These are phyloP conservation scores for Clonostachys chloroleuca DNA, from an alignment of 2,329 filamentous ascomycete species.

Conservation along the genomic window DNA sequence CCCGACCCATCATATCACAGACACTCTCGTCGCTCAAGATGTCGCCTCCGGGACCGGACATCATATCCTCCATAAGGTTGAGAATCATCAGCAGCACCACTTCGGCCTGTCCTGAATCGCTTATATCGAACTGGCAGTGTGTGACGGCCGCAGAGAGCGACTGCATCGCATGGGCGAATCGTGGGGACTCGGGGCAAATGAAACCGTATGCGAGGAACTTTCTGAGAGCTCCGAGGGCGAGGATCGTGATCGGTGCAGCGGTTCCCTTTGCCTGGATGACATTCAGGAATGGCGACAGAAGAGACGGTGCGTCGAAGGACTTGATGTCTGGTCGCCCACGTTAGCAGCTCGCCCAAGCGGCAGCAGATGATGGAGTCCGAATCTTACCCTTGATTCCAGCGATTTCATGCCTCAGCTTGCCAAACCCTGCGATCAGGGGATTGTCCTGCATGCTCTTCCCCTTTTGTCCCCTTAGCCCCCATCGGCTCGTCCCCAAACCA, in stretches of 20 bases:
- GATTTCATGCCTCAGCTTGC: conserved; percentile 81
- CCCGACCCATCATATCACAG: conserved; percentile 99
- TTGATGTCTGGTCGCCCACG: conserved; percentile 63
- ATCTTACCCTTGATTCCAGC: conserved; percentile 72
- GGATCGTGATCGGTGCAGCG: conserved; percentile 90
- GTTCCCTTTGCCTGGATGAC: conserved; percentile 96
- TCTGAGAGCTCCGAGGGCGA: conserved; percentile 87
- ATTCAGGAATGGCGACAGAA: conserved; percentile 91
- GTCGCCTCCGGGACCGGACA: conserved; percentile 87
- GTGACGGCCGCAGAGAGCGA: conserved; percentile 91
- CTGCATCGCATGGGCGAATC: conserved; percentile 89
- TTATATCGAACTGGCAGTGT: conserved; percentile 95
- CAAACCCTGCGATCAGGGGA: conserved; percentile 91
- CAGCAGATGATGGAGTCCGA: not conserved
- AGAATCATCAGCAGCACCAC: conserved; percentile 92
- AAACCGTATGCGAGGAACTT: conserved; percentile 97
- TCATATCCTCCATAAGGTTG: conserved; percentile 97
- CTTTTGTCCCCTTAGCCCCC: conserved; percentile 91
- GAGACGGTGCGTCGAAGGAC: conserved; percentile 80
- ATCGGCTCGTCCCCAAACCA: conserved; percentile 69
- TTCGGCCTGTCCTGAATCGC: conserved; percentile 90
- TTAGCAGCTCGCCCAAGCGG: not conserved
- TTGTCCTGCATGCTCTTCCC: conserved; percentile 98
- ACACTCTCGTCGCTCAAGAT: conserved; percentile 97
- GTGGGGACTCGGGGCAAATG: conserved; percentile 77